A percentile compares a stretch with the other conserved stretches of the same genome.
Evolutionary conservation across 2,329 filamentous ascomycete genomes (phyloP).

Genomic region (Phoma sp.): DNA sequence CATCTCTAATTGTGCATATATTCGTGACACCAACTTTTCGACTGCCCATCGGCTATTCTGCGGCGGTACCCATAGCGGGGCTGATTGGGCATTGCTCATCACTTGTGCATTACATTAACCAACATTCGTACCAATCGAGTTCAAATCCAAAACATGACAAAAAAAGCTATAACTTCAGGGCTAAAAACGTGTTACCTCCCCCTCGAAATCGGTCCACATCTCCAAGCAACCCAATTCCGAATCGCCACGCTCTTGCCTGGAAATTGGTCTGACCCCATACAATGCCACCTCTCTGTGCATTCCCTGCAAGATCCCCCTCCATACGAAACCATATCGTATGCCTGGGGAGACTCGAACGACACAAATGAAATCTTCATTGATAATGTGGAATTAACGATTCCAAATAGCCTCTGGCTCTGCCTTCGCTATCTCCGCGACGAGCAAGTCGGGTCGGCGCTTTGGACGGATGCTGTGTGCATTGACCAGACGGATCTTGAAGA

Average conservation of each 20-base stretch:
- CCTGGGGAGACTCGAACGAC: conserved; percentile 1
- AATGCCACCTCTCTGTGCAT: not conserved
- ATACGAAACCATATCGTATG: conserved; percentile 3
- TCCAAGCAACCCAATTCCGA: not conserved
- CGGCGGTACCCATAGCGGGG: not conserved
- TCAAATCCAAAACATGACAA: not conserved
- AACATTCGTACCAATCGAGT: not conserved
- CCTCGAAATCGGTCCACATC: not conserved
- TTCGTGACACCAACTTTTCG: not conserved
- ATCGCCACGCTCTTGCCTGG: not conserved
- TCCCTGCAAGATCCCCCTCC: not conserved
- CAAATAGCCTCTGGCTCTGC: not conserved
- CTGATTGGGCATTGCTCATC: not conserved
- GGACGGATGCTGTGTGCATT: conserved; percentile 20
- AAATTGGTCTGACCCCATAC: not conserved
- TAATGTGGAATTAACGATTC: not conserved
- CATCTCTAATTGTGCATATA: not conserved
- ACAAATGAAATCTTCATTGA: not conserved
- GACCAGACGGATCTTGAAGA: conserved; percentile 16
- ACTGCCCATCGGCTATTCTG: not conserved
- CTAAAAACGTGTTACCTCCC: not conserved
- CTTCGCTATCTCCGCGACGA: not conserved
- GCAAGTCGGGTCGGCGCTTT: not conserved
- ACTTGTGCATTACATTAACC: not conserved
- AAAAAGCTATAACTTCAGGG: not conserved